A percentile compares a stretch with the other conserved stretches of the same genome.
These are phyloP conservation scores for Leccinum imitatum DNA, from an alignment of 768 basidiomycete genomes.

Conservation along the genomic window DNA sequence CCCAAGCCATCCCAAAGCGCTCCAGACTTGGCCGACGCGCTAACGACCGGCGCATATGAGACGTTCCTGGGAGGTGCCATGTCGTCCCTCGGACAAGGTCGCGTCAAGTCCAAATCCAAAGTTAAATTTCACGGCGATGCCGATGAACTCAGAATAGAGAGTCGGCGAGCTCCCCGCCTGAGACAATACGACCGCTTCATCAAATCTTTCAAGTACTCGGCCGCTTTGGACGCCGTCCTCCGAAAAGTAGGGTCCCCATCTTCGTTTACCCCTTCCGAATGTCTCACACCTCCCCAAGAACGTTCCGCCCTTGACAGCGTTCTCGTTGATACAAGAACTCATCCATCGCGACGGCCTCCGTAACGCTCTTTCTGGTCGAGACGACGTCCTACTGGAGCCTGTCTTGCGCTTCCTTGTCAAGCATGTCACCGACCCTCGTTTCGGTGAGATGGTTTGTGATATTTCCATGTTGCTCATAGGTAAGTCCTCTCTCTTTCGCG, in stretches of 20 bases:
- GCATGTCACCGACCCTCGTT: constrained; percentile 86
- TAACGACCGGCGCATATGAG: constrained; percentile 62
- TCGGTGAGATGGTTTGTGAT: constrained; percentile 86
- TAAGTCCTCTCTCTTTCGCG: constrained; percentile 37
- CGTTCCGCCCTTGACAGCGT: constrained; percentile 80
- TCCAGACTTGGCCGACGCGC: constrained; percentile 36
- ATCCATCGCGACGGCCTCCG: constrained; percentile 88
- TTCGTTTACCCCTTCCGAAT: not conserved
- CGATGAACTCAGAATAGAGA: constrained; percentile 79
- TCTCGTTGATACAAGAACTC: constrained; percentile 90
- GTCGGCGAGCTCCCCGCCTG: constrained; percentile 63
- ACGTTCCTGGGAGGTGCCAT: constrained; percentile 60
- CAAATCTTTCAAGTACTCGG: constrained; percentile 92
- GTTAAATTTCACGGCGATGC: constrained; percentile 53
- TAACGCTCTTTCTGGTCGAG: constrained; percentile 83
- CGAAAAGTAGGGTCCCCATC: constrained; percentile 57
- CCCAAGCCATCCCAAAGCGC: constrained; percentile 63
- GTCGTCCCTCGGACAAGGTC: constrained; percentile 55
- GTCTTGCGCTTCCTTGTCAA: constrained; percentile 84
- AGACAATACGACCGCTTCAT: constrained; percentile 87
- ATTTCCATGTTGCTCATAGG: constrained; percentile 81
- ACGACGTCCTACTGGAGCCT: constrained; percentile 92
- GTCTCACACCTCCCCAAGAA: constrained; percentile 46
- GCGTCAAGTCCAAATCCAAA: constrained; percentile 49
- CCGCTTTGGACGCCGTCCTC: constrained; percentile 89